A percentile compares a stretch with the other conserved stretches of the same genome.
These are phyloP conservation scores for Phytophthora fragariaefolia DNA, from an alignment of 352 stramenopile genomes.

Conservation along the genomic window DNA sequence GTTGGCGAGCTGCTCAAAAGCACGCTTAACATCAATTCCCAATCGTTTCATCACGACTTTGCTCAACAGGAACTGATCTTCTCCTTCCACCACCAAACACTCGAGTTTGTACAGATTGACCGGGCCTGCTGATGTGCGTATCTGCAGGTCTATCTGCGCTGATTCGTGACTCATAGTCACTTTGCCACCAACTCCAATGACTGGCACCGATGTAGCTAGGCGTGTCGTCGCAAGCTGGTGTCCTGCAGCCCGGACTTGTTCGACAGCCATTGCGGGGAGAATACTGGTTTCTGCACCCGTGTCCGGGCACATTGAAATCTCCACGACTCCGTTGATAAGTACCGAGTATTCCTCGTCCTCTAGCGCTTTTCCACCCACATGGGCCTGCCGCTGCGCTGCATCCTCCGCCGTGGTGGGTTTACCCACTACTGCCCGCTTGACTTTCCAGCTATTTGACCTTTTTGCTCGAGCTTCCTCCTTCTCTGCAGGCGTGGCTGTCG, in stretches of 20 bases:
- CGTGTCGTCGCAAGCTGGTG: not conserved
- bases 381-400: not conserved
- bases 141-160: constrained; percentile 12
- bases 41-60: constrained; percentile 13
- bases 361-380: no score
- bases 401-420: not conserved
- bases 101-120: constrained; percentile 14
- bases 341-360: constrained; percentile 7
- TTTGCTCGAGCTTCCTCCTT: not conserved
- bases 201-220: not conserved
- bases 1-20: constrained; percentile 24
- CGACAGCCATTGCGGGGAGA: no score
- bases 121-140: constrained; percentile 13
- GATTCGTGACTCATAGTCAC: not conserved
- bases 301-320: constrained; percentile 16
- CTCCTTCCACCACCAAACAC: constrained; percentile 7
- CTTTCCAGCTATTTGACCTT: not conserved
- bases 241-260: no score
- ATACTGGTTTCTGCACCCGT: no score
- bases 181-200: not conserved
- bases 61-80: constrained; percentile 8
- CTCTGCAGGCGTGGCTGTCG: not conserved
- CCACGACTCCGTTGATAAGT: constrained; percentile 9
- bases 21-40: constrained; percentile 23
- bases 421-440: not conserved